Evolutionary conservation across 176 grass and related monocot species (phyloP).

Genomic region (Pontederia crassipes): DNA sequence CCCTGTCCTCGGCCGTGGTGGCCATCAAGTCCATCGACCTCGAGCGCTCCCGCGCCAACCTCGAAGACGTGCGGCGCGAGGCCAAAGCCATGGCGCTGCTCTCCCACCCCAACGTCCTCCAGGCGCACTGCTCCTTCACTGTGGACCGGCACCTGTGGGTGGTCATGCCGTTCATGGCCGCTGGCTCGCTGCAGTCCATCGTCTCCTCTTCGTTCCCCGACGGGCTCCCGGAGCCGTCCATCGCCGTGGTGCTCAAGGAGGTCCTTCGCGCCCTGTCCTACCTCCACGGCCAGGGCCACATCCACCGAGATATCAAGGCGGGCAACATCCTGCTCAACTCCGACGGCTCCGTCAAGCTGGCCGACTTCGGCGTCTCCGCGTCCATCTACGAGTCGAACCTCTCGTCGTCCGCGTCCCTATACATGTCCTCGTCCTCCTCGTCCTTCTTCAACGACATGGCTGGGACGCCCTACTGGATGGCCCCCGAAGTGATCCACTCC

Average conservation of each 20-base stretch:
- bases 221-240: slow-evolving; percentile 56
- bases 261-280: slow-evolving; percentile 68
- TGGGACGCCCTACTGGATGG: slow-evolving; percentile 95
- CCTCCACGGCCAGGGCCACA: slow-evolving; percentile 73
- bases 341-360: slow-evolving; percentile 74
- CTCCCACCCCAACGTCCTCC: slow-evolving; percentile 67
- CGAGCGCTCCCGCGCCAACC: slow-evolving; percentile 64
- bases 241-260: slow-evolving; percentile 57
- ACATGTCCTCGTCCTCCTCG: slow-evolving; percentile 13
- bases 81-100: slow-evolving; percentile 84
- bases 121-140: slow-evolving; percentile 88
- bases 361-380: slow-evolving; percentile 86
- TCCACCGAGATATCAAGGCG: slow-evolving; percentile 89
- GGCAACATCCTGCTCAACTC: slow-evolving; percentile 74
- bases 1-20: slow-evolving; percentile 29
- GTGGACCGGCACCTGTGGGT: slow-evolving; percentile 79
- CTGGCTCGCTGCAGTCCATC: slow-evolving; percentile 78
- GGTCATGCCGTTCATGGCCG: slow-evolving; percentile 92
- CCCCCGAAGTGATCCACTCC: slow-evolving; percentile 90
- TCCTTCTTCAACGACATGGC: slow-evolving; percentile 70
- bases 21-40: slow-evolving; percentile 85
- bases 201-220: slow-evolving; percentile 47
- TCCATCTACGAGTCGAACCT: slow-evolving; percentile 69
- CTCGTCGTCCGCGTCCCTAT: slow-evolving; percentile 8
- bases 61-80: slow-evolving; percentile 69